phyloP scores from a whole-genome alignment of 2,329 filamentous ascomycete species.

The Fusarium sp. region DNA sequence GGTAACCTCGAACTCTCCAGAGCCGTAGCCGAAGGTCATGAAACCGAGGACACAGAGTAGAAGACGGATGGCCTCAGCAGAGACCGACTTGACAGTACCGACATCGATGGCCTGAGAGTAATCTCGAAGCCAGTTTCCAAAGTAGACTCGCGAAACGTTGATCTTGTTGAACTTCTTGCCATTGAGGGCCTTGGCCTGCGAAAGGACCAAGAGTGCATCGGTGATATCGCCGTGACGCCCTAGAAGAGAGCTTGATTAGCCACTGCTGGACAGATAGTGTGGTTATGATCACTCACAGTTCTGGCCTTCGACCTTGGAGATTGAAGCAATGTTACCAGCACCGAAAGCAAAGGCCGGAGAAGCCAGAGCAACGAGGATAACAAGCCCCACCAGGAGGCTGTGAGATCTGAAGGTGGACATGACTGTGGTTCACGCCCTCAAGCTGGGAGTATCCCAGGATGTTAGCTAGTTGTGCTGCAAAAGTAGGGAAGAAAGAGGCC shows the following conservation, averaged over 20 bases:
- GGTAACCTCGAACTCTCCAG: slow-evolving; percentile 85
- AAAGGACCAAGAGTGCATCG: slow-evolving; percentile 81
- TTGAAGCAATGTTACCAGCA: slow-evolving; percentile 86
- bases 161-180: slow-evolving; percentile 89
- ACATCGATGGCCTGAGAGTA: slow-evolving; percentile 96
- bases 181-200: slow-evolving; percentile 62
- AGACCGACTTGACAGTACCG: slow-evolving; percentile 89
- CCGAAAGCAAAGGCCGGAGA: slow-evolving; percentile 80
- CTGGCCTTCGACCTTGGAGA: slow-evolving; percentile 82
- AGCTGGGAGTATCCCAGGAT: slow-evolving; percentile 26
- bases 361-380: slow-evolving; percentile 72
- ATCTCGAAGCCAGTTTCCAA: slow-evolving; percentile 94
- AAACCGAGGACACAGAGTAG: slow-evolving; percentile 90
- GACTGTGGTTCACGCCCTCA: slow-evolving; percentile 33
- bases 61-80: slow-evolving; percentile 88
- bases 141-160: slow-evolving; percentile 89
- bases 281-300: slow-evolving; percentile 67
- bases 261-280: neutral
- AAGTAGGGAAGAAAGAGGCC: slow-evolving; percentile 13
- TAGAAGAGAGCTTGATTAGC: slow-evolving; percentile 43
- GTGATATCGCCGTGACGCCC: slow-evolving; percentile 93
- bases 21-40: slow-evolving; percentile 86
- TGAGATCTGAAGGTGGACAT: slow-evolving; percentile 62
- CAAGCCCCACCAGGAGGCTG: slow-evolving; percentile 63
- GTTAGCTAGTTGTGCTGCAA: slow-evolving; percentile 10